Percentiles rank a stretch among this genome's conserved stretches.
phyloP scores from a whole-genome alignment of 805 yeast genomes.

The Candida corydali region DNA sequence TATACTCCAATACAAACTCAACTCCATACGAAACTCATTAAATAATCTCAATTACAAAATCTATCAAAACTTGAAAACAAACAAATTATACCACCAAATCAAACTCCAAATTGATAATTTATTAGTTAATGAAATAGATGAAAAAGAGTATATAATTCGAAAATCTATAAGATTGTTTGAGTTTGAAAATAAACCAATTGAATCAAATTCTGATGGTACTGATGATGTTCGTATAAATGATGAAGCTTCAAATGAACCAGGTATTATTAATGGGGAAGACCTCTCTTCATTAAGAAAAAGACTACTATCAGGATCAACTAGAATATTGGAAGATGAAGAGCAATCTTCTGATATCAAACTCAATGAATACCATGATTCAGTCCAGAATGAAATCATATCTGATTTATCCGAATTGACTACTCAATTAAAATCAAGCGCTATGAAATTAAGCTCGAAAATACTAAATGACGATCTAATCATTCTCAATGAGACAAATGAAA shows the following conservation, averaged over 20 bases:
- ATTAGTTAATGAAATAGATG: slow-evolving; percentile 16
- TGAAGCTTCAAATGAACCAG: not conserved
- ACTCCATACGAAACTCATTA: slow-evolving; percentile 8
- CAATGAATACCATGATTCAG: slow-evolving; percentile 37
- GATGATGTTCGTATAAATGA: not conserved
- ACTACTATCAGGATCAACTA: slow-evolving; percentile 20
- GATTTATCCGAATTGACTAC: slow-evolving; percentile 48
- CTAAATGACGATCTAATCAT: slow-evolving; percentile 29
- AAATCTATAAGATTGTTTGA: slow-evolving; percentile 12
- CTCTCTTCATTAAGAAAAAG: slow-evolving; percentile 20
- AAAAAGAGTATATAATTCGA: slow-evolving; percentile 16
- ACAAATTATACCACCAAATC: slow-evolving; percentile 12
- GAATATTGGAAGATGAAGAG: slow-evolving; percentile 8
- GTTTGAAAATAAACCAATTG: slow-evolving; percentile 3
- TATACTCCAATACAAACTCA: slow-evolving; percentile 16
- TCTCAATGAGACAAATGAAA: slow-evolving; percentile 32
- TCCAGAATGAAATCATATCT: slow-evolving; percentile 46
- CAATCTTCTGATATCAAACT: slow-evolving; percentile 1
- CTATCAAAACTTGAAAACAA: slow-evolving; percentile 7
- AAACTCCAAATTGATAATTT: slow-evolving; percentile 13
- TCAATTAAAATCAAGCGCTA: slow-evolving; percentile 45
- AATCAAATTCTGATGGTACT: not conserved
- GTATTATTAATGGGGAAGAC: slow-evolving; percentile 13
- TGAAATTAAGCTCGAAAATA: slow-evolving; percentile 33
- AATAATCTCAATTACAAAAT: not conserved